Percentiles rank a stretch among this genome's conserved stretches.
These are phyloP conservation scores for Rossbeevera mucosa DNA, from an alignment of 768 basidiomycete species.

Conservation along the genomic window DNA sequence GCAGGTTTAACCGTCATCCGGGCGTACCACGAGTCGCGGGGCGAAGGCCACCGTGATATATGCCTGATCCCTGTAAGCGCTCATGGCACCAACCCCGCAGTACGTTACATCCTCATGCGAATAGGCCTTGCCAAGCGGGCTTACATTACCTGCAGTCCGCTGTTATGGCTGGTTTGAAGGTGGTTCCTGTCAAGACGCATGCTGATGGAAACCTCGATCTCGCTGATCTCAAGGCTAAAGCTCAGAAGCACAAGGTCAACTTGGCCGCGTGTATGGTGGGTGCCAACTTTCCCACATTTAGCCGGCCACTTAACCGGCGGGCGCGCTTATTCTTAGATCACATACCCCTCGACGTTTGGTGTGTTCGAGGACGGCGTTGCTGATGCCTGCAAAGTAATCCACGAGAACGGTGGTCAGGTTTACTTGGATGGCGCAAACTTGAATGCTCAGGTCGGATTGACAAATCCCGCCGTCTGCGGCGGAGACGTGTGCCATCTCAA, in stretches of 20 bases:
- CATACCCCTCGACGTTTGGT: slow-evolving; percentile 96
- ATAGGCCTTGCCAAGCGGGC: neutral
- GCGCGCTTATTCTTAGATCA: slow-evolving; percentile 60
- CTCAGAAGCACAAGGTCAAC: slow-evolving; percentile 84
- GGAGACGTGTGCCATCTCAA: slow-evolving; percentile 99
- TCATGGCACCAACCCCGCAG: slow-evolving; percentile 97
- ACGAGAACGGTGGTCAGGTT: slow-evolving; percentile 93
- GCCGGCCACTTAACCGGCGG: slow-evolving; percentile 7
- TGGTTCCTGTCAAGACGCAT: slow-evolving; percentile 90
- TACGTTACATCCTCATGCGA: slow-evolving; percentile 35
- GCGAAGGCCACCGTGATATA: slow-evolving; percentile 80
- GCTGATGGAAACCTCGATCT: slow-evolving; percentile 87
- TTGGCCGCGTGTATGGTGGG: slow-evolving; percentile 93
- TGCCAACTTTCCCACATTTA: slow-evolving; percentile 8
- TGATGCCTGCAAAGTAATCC: slow-evolving; percentile 89
- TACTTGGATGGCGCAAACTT: slow-evolving; percentile 95
- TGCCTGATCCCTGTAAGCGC: slow-evolving; percentile 95
- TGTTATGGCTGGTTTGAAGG: slow-evolving; percentile 95
- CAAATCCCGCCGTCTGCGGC: slow-evolving; percentile 90
- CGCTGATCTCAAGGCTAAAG: slow-evolving; percentile 78
- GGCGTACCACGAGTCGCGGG: slow-evolving; percentile 88
- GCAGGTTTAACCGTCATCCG: slow-evolving; percentile 92
- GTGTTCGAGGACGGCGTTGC: slow-evolving; percentile 92
- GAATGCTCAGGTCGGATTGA: slow-evolving; percentile 90
- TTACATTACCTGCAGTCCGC: slow-evolving; percentile 62